A percentile compares a stretch with the other conserved stretches of the same genome.
These are phyloP conservation scores for Aspergillus brunneoviolaceus DNA, from an alignment of 2,329 filamentous ascomycete species.

Conservation along the genomic window DNA sequence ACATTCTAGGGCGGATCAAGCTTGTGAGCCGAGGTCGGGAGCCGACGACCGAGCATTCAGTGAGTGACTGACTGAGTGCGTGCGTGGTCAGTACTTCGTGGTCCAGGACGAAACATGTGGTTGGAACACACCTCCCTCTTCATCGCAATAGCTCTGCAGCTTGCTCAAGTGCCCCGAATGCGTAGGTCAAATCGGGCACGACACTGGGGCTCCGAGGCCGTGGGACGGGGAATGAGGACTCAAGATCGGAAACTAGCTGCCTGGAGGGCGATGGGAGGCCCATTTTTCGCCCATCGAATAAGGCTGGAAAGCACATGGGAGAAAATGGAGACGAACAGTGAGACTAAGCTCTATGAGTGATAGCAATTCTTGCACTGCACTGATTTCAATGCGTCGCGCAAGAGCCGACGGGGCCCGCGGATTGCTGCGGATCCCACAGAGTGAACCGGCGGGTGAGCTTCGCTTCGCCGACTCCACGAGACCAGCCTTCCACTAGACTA, in stretches of 20 bases:
- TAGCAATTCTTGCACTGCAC: neutral
- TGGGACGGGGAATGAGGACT: neutral
- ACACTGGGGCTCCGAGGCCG: neutral
- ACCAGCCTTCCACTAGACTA: neutral
- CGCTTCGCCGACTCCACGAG: conserved; percentile 20
- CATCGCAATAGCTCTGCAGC: no score
- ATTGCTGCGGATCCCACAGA: neutral
- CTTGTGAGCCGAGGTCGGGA: no score
- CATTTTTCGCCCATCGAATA: neutral
- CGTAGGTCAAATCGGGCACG: neutral
- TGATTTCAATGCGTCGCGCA: neutral
- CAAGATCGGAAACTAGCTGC: neutral
- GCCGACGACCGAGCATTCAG: neutral
- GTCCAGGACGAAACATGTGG: no score
- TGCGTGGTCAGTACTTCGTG: neutral
- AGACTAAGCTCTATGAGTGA: neutral
- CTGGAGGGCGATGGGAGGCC: neutral
- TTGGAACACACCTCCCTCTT: no score
- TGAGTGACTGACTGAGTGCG: neutral
- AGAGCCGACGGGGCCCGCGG: neutral
- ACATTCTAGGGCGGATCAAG: neutral
- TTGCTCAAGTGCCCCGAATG: neutral
- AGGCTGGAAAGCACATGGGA: neutral
- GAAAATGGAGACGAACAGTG: neutral
- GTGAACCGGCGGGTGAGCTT: conserved; percentile 17